phyloP scores from a whole-genome alignment of 768 basidiomycete genomes.

The Pisolithus sp. region DNA sequence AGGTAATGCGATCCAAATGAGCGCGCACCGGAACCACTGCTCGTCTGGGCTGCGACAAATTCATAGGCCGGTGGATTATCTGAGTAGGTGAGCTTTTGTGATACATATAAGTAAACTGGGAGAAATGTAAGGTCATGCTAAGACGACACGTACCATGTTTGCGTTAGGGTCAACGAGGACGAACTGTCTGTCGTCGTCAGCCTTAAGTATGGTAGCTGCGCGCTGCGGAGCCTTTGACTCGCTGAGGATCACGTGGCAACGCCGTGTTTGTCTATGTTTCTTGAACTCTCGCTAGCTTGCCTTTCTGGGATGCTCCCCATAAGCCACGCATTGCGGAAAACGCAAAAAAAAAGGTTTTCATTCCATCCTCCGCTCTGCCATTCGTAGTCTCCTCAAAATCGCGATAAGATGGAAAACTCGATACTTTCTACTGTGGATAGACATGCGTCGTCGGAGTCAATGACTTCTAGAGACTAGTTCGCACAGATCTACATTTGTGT shows the following conservation, averaged over 20 bases:
- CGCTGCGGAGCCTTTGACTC: too few relatives aligned
- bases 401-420: conserved; percentile 24
- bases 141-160: conserved; percentile 18
- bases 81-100: conserved; percentile 11
- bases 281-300: conserved; percentile 1
- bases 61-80: conserved; percentile 51
- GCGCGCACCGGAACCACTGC: conserved; percentile 20
- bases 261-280: conserved; percentile 7
- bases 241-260: conserved; percentile 20
- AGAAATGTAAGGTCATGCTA: not conserved
- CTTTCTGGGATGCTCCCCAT: conserved; percentile 4
- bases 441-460: conserved; percentile 32
- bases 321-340: not conserved
- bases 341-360: not conserved
- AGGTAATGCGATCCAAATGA: not conserved
- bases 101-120: not conserved
- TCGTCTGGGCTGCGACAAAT: conserved; percentile 23
- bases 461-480: conserved; percentile 90
- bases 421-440: conserved; percentile 21
- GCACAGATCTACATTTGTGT: conserved; percentile 31
- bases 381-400: conserved; percentile 2
- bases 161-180: not conserved
- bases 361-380: not conserved
- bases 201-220: too few relatives aligned
- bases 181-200: too few relatives aligned